Evolutionary conservation across 768 basidiomycete species (phyloP).

Genomic region (Hemileccinum impolitum): DNA sequence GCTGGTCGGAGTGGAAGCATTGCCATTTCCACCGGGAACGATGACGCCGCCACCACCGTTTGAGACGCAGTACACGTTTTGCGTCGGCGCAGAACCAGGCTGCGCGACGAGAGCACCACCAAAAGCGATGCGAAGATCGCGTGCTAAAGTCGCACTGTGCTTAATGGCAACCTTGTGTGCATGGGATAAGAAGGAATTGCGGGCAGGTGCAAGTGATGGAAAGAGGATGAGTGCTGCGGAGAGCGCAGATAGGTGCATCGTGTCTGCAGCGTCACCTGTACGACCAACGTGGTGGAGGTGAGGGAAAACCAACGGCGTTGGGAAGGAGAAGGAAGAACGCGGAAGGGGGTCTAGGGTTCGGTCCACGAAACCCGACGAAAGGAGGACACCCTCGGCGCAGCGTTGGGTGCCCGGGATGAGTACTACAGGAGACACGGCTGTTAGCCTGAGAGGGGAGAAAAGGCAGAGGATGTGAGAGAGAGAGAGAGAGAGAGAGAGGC

Average conservation of each 20-base stretch:
- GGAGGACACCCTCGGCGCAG: slow-evolving; percentile 16
- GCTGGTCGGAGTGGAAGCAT: slow-evolving; percentile 22
- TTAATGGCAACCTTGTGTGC: slow-evolving; percentile 54
- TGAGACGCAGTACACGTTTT: slow-evolving; percentile 36
- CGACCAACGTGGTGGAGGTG: not conserved
- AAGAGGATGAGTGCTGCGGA: slow-evolving; percentile 27
- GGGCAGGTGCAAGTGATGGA: slow-evolving; percentile 21
- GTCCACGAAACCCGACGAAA: slow-evolving; percentile 22
- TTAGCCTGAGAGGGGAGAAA: too few relatives aligned
- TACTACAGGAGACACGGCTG: too few relatives aligned
- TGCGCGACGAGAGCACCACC: slow-evolving; percentile 48
- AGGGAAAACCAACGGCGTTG: not conserved
- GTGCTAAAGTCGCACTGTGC: slow-evolving; percentile 59
- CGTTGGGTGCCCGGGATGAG: slow-evolving; percentile 3
- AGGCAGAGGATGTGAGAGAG: not conserved
- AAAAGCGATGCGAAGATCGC: slow-evolving; percentile 68
- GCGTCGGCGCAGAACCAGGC: slow-evolving; percentile 26
- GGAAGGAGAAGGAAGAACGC: not conserved
- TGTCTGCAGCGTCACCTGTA: slow-evolving; percentile 5
- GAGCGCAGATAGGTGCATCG: slow-evolving; percentile 30
- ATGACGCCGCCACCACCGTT: slow-evolving; percentile 18
- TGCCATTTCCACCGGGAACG: slow-evolving; percentile 16
- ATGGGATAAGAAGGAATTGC: slow-evolving; percentile 35
- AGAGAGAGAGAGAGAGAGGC: not conserved
- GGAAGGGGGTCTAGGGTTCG: slow-evolving; percentile 5